These are phyloP conservation scores for Xylariaceae sp. DNA, from an alignment of 2,329 filamentous ascomycete species.

Conservation along the genomic window DNA sequence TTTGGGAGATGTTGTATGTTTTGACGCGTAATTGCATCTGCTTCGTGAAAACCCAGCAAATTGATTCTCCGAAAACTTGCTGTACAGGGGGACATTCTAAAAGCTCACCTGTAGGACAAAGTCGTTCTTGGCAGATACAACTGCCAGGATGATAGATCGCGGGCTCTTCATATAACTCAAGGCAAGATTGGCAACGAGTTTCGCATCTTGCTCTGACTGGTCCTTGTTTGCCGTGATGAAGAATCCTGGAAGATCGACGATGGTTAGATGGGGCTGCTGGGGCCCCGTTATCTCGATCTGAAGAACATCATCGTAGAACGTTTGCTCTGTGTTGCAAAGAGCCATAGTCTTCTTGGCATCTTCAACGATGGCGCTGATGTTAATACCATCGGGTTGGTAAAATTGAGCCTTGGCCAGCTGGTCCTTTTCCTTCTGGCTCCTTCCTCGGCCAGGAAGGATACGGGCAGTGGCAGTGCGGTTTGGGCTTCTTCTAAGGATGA, in stretches of 20 bases:
- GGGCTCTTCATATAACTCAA: slow-evolving; percentile 50
- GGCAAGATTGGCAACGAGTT: slow-evolving; percentile 42
- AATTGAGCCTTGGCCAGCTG: not conserved
- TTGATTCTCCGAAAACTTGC: too few relatives aligned
- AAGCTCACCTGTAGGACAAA: slow-evolving; percentile 46
- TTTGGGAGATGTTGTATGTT: too few relatives aligned
- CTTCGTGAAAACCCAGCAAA: too few relatives aligned
- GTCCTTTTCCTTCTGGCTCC: not conserved
- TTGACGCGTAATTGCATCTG: too few relatives aligned
- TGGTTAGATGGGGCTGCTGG: slow-evolving; percentile 45
- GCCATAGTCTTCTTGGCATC: slow-evolving; percentile 43
- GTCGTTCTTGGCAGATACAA: slow-evolving; percentile 49
- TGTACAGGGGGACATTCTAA: too few relatives aligned
- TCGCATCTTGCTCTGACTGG: slow-evolving; percentile 38
- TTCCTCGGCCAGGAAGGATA: not conserved
- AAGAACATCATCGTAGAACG: slow-evolving; percentile 40
- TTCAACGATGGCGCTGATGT: slow-evolving; percentile 27
- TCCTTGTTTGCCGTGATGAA: slow-evolving; percentile 42
- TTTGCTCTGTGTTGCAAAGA: slow-evolving; percentile 26
- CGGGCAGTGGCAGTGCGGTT: not conserved
- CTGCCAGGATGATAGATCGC: slow-evolving; percentile 54
- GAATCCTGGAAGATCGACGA: slow-evolving; percentile 52
- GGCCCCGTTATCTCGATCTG: slow-evolving; percentile 42
- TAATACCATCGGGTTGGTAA: slow-evolving; percentile 10
- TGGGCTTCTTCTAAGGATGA: slow-evolving; percentile 48